Base-by-base conservation (phyloP, 2,329 filamentous ascomycete genomes). In the Cladophialophora chaetospira region DNA sequence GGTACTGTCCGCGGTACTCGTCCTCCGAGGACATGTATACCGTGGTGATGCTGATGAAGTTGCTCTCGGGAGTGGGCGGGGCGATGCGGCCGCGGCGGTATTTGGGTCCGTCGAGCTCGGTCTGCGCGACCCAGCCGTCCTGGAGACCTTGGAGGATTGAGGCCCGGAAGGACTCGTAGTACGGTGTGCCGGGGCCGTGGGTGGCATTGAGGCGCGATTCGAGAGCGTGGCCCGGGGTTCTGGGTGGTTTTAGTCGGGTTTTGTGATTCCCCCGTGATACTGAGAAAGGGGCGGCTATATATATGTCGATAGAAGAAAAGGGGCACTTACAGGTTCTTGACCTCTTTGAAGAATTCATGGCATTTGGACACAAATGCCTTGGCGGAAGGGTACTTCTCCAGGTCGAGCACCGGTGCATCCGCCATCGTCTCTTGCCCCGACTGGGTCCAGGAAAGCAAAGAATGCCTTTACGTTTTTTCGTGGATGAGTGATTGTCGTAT, bases 31-130 rank as follows among this genome's bases (percentile, higher is more conserved):
- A 73, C 75, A 84, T 82, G 65, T 81, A 83, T 15, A 84, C 81
- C 1, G 80, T 78, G 2, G 81, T 84, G 65, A 84, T 82, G 63
- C 76, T 79, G 66, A 82, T 79, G 67, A 73, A 83, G 19, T 75
- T 72, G 25, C 76, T 83, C 31, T 74, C 71, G 6, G 72, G 68
- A 2, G 68, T 73, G 1, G 81, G 82, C 4, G 75, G 61, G 36
- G 72, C 67, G 56, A 84, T 75, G 54, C 77, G 78, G 6, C 71
- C 72, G 4, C 77, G 74, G 1, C 76, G 75, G 60, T 82, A 82
- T 59, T 73, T 75, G 8, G 69, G 70, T 1, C 79, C 79, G 33
- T 75, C 69, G 40, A 79, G 63, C 58, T 76, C 72, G 17, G 70
- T 72, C 29, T 70, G 70, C 2, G 76, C 77, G 0, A 76, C 71